Evolutionary conservation across 2,329 filamentous ascomycete genomes (phyloP), one percentile per base, ranked within the genome.

Genomic region (Colletotrichum sp.): DNA sequence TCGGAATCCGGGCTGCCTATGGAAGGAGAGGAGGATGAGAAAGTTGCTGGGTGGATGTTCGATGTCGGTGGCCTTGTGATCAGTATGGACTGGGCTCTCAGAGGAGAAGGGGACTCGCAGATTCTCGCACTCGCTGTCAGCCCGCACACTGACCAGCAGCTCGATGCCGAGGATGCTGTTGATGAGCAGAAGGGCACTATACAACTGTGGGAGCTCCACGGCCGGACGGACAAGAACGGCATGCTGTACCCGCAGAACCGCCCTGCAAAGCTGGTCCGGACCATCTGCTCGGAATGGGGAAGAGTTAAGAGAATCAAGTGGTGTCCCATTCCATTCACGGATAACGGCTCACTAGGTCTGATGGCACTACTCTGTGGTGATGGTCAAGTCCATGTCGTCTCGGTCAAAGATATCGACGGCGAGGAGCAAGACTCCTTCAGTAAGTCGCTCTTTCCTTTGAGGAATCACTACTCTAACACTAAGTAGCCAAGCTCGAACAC

Each of bases 21-120:
- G 25, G 77, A 81, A 7, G 75, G 78, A 3, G 65, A 74, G 8
- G 73, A 78, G 13, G 70, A 76, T 36, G 81, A 80, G n/a, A 66
- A 77, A 32, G 79, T 78, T 77, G 85, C 77, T 81, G 89, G 89
- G 6, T 91, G 89, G 89, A 83, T 91, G 77, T 79, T 92, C 16
- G 88, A 92, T 74, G 84, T 87, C 0, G 90, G 89, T 13, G 90
- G 90, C 66, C 85, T 91, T 16, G 86, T 90, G 6, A 81, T 89
- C 6, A 84, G 86, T 30, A 87, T 92, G 81, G 87, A 86, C 62
- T 92, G 91, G 91, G 88, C 87, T 2, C 87, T 88, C 3, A 78
- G 82, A 3, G 79, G 80, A 4, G 81, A 81, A 12, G 79, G 83
- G 22, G 79, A 82, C 8, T 80, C 84, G 5, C 90, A 91, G 79